Percentiles rank a stretch among this genome's conserved stretches.
Evolutionary conservation across 495 filamentous ascomycete genomes (phyloP).

Genomic region (Amniculicola lignicola): DNA sequence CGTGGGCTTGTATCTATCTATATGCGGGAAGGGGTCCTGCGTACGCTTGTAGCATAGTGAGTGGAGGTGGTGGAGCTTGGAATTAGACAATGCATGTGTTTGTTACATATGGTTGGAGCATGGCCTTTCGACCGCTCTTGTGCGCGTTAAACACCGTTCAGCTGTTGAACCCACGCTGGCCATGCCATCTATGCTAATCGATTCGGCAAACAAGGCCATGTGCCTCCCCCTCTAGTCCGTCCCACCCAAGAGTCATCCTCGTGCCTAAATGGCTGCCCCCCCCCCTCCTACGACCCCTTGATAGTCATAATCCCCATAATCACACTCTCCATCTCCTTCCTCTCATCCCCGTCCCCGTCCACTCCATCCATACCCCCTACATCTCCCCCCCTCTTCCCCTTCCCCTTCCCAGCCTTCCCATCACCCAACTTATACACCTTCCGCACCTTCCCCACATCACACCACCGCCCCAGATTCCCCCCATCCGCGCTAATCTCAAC

Average conservation of each 20-base stretch:
- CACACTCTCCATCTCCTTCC: constrained; percentile 39
- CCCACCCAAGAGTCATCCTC: no score
- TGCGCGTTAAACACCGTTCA: no score
- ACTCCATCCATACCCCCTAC: constrained; percentile 12
- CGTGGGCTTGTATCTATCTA: constrained; percentile 20
- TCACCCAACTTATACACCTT: constrained; percentile 76
- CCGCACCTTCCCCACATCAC: constrained; percentile 66
- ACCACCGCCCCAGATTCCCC: constrained; percentile 52
- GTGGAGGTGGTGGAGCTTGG: constrained; percentile 2
- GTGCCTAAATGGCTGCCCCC: constrained; percentile 4
- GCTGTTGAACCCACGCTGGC: no score
- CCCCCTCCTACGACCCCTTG: constrained; percentile 45
- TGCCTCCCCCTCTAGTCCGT: no score
- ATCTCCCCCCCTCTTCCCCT: constrained; percentile 1
- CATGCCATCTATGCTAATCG: no score
- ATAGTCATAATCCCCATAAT: constrained; percentile 42
- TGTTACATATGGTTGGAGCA: no score
- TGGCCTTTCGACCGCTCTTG: no score
- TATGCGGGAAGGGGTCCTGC: neutral
- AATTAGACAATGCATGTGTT: no score
- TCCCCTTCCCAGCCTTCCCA: constrained; percentile 8
- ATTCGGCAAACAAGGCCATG: no score
- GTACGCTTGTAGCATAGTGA: constrained; percentile 32
- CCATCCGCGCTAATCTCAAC: constrained; percentile 62
- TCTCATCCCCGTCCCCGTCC: constrained; percentile 21